These are phyloP conservation scores for Pseudozyma sp. DNA, from an alignment of 1,284 basidiomycete genomes.

Conservation along the genomic window DNA sequence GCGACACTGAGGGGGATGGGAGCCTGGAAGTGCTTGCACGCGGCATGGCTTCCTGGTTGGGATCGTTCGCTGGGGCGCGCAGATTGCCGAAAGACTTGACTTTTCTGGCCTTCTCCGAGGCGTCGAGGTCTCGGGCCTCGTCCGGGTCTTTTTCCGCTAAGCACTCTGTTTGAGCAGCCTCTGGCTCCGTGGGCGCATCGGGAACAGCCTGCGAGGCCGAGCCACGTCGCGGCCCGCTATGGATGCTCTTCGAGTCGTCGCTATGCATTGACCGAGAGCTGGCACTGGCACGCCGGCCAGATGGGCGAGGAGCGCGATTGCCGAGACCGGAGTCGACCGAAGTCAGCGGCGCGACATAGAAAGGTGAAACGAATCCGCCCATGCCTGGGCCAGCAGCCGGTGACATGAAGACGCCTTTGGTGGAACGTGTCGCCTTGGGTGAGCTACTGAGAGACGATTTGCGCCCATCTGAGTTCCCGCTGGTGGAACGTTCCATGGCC, in stretches of 20 bases:
- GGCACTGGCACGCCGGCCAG: constrained; percentile 36
- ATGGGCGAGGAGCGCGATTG: constrained; percentile 15
- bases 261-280: constrained; percentile 38
- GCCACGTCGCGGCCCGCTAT: constrained; percentile 28
- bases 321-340: constrained; percentile 39
- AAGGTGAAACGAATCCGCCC: constrained; percentile 45
- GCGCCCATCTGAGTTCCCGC: constrained; percentile 28
- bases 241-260: constrained; percentile 36
- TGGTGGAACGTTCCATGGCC: constrained; percentile 20
- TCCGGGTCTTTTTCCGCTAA: constrained; percentile 1
- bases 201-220: constrained; percentile 25
- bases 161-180: not conserved
- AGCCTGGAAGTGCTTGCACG: constrained; percentile 35
- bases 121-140: constrained; percentile 11
- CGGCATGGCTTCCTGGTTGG: constrained; percentile 22
- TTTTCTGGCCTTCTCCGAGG: constrained; percentile 37
- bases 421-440: constrained; percentile 26
- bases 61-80: constrained; percentile 11
- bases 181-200: constrained; percentile 3
- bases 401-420: constrained; percentile 39
- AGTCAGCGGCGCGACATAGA: constrained; percentile 46
- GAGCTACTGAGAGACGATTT: constrained; percentile 34
- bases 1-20: constrained; percentile 13
- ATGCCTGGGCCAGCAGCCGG: constrained; percentile 41
- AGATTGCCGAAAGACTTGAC: constrained; percentile 42